Conservation (phyloP, 73 alveolate genomes). For the Halteria grandinella region DNA sequence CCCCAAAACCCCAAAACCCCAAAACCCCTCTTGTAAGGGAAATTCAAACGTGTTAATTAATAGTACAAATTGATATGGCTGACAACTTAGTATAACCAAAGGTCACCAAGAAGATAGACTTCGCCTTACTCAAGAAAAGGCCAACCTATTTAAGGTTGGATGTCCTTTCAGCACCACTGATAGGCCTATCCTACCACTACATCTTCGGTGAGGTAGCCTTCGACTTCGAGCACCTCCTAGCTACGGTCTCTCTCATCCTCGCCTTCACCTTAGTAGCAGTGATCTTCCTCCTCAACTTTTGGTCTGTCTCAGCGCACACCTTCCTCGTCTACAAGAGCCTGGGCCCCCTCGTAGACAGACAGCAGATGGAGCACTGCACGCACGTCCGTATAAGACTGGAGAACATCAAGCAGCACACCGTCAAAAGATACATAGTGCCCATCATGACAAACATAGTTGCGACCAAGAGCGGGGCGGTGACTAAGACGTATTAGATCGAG, state of each 20-base stretch:
- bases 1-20: too few relatives aligned
- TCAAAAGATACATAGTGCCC: constrained; percentile 56
- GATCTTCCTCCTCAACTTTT: constrained; percentile 48
- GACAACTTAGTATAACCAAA: too few relatives aligned
- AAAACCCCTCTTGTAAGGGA: too few relatives aligned
- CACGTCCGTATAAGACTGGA: constrained; percentile 52
- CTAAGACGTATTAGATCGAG: constrained; percentile 56
- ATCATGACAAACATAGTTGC: constrained; percentile 26
- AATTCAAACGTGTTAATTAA: too few relatives aligned
- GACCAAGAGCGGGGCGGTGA: not conserved
- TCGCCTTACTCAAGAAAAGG: constrained; percentile 23
- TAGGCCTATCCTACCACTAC: constrained; percentile 15
- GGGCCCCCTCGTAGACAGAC: too few relatives aligned
- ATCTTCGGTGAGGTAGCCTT: constrained; percentile 32
- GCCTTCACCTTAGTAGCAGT: constrained; percentile 26
- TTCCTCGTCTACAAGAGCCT: constrained; percentile 11
- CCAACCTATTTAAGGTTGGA: constrained; percentile 32
- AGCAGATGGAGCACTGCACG: constrained; percentile 40
- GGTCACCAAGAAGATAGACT: not conserved
- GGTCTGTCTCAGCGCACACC: constrained; percentile 52
- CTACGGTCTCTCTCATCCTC: constrained; percentile 26
- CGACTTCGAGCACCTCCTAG: constrained; percentile 63
- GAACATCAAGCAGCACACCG: constrained; percentile 39
- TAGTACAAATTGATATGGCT: too few relatives aligned
- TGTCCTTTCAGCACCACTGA: constrained; percentile 25